Evolutionary conservation across 2,329 filamentous ascomycete genomes (phyloP).

Genomic region (Raffaelea ambrosiae): DNA sequence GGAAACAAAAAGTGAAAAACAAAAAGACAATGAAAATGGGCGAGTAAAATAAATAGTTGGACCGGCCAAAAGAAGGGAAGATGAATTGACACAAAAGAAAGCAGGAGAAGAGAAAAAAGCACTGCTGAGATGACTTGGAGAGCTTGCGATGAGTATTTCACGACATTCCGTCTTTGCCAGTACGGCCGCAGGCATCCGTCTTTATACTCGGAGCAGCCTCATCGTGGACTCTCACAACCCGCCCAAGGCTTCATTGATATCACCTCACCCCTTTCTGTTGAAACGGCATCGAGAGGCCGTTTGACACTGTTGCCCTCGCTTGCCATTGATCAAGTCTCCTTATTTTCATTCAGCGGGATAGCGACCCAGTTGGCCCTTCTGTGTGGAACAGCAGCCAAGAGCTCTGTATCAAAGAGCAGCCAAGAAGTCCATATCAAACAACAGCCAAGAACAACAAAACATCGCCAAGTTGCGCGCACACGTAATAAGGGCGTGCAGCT

Average conservation of each 20-base stretch:
- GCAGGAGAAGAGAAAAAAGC: too few species aligned
- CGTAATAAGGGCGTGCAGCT: neutral
- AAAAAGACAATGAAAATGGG: neutral
- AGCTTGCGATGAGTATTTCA: neutral
- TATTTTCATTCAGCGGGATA: neutral
- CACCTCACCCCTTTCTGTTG: too few species aligned
- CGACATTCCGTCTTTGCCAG: neutral
- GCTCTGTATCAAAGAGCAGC: neutral
- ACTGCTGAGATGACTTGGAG: neutral
- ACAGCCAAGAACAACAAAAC: neutral
- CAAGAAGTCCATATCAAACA: neutral
- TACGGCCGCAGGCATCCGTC: neutral
- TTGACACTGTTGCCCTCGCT: too few species aligned
- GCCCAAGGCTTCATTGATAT: too few species aligned
- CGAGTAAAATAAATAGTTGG: neutral
- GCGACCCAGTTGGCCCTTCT: too few species aligned
- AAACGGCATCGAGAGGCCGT: too few species aligned
- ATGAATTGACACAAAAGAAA: too few species aligned
- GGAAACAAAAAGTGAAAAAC: neutral
- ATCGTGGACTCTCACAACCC: too few species aligned
- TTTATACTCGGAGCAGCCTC: neutral
- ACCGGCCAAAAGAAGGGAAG: neutral
- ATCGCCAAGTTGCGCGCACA: neutral
- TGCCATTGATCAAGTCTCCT: neutral
- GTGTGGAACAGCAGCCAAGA: too few species aligned